Percentiles rank a stretch among this genome's conserved stretches.
Conservation (phyloP, 2,329 filamentous ascomycete genomes). For the Elsinoe perseae region DNA sequence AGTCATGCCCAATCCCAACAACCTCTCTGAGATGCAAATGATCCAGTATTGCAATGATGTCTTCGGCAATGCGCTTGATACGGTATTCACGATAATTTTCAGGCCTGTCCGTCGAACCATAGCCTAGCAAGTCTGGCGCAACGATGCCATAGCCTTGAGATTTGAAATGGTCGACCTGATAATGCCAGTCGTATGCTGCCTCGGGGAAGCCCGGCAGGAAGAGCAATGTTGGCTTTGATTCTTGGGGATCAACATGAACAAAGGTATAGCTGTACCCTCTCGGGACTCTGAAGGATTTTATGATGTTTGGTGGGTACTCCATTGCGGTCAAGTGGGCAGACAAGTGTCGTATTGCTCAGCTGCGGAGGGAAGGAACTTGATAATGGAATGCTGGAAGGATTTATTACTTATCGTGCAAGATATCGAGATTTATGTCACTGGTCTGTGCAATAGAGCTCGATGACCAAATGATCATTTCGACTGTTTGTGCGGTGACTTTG, state of each 20-base stretch:
- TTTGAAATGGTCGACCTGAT: conserved; percentile 36
- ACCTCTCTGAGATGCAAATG: conserved; percentile 30
- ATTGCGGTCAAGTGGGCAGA: neutral
- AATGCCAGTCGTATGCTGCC: conserved; percentile 38
- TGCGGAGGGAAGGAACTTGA: too few species aligned
- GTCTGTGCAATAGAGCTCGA: too few species aligned
- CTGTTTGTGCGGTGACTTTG: neutral
- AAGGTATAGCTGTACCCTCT: conserved; percentile 6
- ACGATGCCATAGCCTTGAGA: conserved; percentile 35
- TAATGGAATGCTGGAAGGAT: neutral
- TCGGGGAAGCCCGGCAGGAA: conserved; percentile 46
- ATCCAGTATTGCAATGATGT: conserved; percentile 37
- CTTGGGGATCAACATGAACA: neutral
- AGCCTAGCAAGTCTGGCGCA: conserved; percentile 34
- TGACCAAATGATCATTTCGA: neutral
- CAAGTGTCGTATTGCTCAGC: too few species aligned
- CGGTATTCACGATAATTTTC: conserved; percentile 33
- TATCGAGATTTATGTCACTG: too few species aligned
- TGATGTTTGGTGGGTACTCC: conserved; percentile 8
- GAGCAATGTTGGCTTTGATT: conserved; percentile 30
- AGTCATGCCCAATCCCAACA: conserved; percentile 45
- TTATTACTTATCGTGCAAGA: too few species aligned
- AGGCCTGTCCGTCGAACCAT: conserved; percentile 36
- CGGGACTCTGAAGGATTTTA: neutral
- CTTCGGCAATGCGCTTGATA: conserved; percentile 31